Evolutionary conservation across 257 asterid genomes (phyloP).

Genomic region (Lycium barbarum): DNA sequence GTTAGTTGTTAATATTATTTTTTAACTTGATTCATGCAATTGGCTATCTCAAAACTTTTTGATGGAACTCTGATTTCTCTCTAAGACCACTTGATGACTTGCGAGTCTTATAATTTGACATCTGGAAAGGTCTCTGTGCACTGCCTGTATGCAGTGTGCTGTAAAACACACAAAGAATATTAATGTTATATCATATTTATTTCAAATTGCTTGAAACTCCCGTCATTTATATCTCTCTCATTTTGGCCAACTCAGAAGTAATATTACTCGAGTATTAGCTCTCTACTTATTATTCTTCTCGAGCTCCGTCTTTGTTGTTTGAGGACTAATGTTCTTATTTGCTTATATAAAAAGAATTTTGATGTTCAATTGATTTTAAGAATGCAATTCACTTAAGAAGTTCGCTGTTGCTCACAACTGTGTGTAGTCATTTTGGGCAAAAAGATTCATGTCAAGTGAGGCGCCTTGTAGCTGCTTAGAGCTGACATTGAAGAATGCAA

Average conservation of each 20-base stretch:
- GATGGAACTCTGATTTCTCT: neutral
- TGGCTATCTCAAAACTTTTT: neutral
- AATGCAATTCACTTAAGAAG: neutral
- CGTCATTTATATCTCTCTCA: neutral
- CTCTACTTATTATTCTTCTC: neutral
- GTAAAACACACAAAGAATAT: neutral
- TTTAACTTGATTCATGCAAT: neutral
- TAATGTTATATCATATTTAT: neutral
- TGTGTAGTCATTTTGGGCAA: constrained; percentile 13
- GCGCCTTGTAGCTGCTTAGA: neutral
- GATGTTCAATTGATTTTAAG: neutral
- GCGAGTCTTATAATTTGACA: neutral
- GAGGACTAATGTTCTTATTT: neutral
- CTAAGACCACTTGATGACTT: neutral
- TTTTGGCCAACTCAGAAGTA: neutral
- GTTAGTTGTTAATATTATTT: neutral
- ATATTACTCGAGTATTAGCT: neutral
- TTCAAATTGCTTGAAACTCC: neutral
- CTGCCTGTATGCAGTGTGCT: neutral
- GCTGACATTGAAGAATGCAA: neutral
- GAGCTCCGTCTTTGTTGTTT: neutral
- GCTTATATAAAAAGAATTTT: neutral
- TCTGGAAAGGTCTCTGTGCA: neutral
- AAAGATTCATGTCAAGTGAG: neutral
- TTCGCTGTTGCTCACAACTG: neutral